Percentiles rank a stretch among this genome's conserved stretches.
Conservation (phyloP, 164 flowering plant species). For the Chloranthus sessilifolius region DNA sequence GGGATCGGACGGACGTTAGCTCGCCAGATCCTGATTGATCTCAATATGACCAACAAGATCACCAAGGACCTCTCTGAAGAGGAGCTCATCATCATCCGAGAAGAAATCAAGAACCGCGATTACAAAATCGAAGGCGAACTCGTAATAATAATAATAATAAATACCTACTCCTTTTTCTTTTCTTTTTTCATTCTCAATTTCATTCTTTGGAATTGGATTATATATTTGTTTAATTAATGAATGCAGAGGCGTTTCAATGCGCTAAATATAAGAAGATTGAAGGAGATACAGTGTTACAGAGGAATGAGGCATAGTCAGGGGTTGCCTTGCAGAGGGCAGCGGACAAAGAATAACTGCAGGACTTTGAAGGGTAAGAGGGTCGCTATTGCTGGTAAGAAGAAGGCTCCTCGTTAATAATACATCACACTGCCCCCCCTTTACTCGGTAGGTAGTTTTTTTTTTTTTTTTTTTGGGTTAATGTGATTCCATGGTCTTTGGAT, state of each 20-base stretch:
- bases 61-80: slow-evolving; percentile 81
- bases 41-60: slow-evolving; percentile 66
- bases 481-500: too few relatives aligned
- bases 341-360: slow-evolving; percentile 87
- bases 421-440: too few relatives aligned
- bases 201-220: background rate
- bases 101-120: slow-evolving; percentile 86
- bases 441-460: too few relatives aligned
- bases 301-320: slow-evolving; percentile 82
- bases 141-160: too few relatives aligned
- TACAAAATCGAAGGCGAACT: slow-evolving; percentile 96
- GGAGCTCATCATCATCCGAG: slow-evolving; percentile 68
- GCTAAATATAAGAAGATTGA: slow-evolving; percentile 69
- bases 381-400: slow-evolving; percentile 87
- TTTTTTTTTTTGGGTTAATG: too few relatives aligned
- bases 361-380: slow-evolving; percentile 91
- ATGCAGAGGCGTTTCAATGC: slow-evolving; percentile 87
- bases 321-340: slow-evolving; percentile 93
- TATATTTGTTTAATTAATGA: background rate
- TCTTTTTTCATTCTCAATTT: background rate
- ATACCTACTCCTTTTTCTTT: background rate
- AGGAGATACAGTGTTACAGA: slow-evolving; percentile 91
- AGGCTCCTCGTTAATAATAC: too few relatives aligned
- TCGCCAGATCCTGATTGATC: slow-evolving; percentile 58
- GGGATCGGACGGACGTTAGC: slow-evolving; percentile 80